Evolutionary conservation across 257 asterid genomes (phyloP).

Genomic region (Solanum tarijense): DNA sequence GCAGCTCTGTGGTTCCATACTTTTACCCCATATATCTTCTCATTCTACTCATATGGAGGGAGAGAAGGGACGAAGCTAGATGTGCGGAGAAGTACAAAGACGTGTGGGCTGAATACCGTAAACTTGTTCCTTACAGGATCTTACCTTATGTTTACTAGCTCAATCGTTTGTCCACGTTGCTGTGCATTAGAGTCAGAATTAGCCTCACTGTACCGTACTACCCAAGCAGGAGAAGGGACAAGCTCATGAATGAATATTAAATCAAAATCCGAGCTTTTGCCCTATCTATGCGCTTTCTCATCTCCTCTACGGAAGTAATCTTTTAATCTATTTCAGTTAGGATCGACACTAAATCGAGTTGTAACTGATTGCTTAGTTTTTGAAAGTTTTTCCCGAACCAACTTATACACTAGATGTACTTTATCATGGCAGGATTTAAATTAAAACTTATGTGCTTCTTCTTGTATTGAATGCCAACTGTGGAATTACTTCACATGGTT

Average conservation of each 20-base stretch:
- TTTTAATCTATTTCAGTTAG: neutral
- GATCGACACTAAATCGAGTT: neutral
- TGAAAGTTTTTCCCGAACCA: neutral
- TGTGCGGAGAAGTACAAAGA: slow-evolving; percentile 91
- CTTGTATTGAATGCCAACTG: neutral
- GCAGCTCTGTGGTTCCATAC: slow-evolving; percentile 88
- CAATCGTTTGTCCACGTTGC: neutral
- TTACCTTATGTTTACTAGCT: slow-evolving; percentile 62
- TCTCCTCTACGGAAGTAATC: neutral
- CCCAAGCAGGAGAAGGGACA: neutral
- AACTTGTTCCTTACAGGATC: slow-evolving; percentile 87
- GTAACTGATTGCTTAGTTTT: neutral
- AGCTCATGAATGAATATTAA: neutral
- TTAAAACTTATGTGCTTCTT: neutral
- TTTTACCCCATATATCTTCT: slow-evolving; percentile 88
- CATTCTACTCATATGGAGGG: slow-evolving; percentile 87
- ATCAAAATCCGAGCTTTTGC: neutral
- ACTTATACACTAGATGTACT: neutral
- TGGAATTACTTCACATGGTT: neutral
- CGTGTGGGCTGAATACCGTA: slow-evolving; percentile 74
- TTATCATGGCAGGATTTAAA: neutral
- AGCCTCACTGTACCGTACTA: neutral
- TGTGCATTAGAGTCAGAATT: neutral
- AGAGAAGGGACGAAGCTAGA: slow-evolving; percentile 92
- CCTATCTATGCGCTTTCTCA: neutral